These are phyloP conservation scores for Botryotinia calthae DNA, from an alignment of 2,329 filamentous ascomycete species.

Conservation along the genomic window DNA sequence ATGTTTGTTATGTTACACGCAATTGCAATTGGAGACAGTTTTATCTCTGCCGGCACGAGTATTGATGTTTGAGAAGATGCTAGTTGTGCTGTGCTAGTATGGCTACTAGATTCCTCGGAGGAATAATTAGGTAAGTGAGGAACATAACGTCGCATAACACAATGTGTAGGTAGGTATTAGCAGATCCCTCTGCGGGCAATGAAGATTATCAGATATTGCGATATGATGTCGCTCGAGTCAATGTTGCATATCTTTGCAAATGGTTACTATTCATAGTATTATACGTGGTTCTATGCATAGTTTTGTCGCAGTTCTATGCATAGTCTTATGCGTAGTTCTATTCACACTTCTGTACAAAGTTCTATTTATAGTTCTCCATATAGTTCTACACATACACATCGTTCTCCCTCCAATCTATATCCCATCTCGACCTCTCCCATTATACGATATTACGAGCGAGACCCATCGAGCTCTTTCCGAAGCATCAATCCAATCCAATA, in stretches of 20 bases:
- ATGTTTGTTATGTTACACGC: background rate
- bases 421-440: too few species aligned
- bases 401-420: too few species aligned
- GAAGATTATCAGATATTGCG: background rate
- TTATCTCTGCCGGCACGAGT: too few species aligned
- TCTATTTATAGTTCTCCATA: too few species aligned
- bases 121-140: background rate
- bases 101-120: too few species aligned
- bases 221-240: background rate
- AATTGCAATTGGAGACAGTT: slow-evolving; percentile 2
- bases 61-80: background rate
- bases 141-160: background rate
- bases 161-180: background rate
- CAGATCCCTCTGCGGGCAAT: too few species aligned
- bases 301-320: too few species aligned
- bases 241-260: background rate
- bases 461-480: too few species aligned
- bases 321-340: too few species aligned
- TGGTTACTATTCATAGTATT: background rate
- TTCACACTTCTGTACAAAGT: too few species aligned
- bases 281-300: background rate
- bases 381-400: too few species aligned
- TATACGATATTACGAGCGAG: background rate
- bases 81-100: too few species aligned
- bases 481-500: background rate